A percentile compares a stretch with the other conserved stretches of the same genome.
phyloP scores from a whole-genome alignment of 106 monocot genomes.

The Phalaenopsis aphrodite region DNA sequence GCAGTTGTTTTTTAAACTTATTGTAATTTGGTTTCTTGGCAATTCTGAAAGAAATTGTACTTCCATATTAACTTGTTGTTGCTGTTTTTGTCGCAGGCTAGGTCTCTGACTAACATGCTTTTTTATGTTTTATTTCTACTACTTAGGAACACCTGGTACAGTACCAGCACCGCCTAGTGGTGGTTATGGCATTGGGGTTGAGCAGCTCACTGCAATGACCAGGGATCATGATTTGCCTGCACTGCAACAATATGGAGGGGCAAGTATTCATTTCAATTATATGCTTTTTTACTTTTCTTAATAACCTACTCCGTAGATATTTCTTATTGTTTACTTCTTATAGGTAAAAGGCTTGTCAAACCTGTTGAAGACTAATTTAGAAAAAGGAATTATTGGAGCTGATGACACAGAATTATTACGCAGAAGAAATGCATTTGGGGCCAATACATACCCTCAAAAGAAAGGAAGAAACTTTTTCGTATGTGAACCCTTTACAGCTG shows the following conservation, averaged over 20 bases:
- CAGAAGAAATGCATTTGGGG: conserved; percentile 33
- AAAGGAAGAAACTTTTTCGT: conserved; percentile 49
- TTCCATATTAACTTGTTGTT: not conserved
- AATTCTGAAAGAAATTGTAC: not conserved
- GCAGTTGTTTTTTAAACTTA: not conserved
- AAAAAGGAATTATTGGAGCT: conserved; percentile 33
- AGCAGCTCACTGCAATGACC: conserved; percentile 70
- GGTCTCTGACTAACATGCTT: not conserved
- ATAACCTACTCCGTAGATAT: not conserved
- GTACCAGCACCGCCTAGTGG: conserved; percentile 14
- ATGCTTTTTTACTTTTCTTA: not conserved
- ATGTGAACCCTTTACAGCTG: conserved; percentile 13
- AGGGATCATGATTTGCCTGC: conserved; percentile 71
- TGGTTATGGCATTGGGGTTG: conserved; percentile 64
- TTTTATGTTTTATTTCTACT: not conserved
- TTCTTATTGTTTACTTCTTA: not conserved
- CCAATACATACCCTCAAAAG: conserved; percentile 53
- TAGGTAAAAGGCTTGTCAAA: conserved; percentile 45
- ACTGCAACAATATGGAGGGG: conserved; percentile 70
- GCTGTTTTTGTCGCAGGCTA: not conserved
- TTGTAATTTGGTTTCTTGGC: not conserved
- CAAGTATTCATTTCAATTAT: conserved; percentile 16
- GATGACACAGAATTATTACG: conserved; percentile 30
- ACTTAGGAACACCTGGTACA: conserved; percentile 17
- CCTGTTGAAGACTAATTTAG: conserved; percentile 34